phyloP scores from a whole-genome alignment of 768 basidiomycete genomes.

The Kwoniella botswanensis region DNA sequence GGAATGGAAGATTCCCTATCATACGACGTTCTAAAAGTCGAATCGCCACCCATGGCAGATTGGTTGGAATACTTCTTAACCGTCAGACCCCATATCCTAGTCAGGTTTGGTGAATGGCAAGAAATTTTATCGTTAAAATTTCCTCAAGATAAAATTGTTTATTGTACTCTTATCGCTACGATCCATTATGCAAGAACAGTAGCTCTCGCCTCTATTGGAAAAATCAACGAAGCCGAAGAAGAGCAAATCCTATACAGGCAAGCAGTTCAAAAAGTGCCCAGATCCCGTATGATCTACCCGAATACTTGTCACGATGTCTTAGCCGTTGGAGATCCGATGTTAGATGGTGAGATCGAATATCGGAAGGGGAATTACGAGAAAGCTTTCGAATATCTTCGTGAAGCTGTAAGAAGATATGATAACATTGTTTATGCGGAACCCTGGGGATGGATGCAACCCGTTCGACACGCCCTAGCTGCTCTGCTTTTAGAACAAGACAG shows the following conservation, averaged over 20 bases:
- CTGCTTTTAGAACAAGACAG: slow-evolving; percentile 45
- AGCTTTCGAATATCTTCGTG: slow-evolving; percentile 43
- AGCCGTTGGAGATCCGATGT: slow-evolving; percentile 41
- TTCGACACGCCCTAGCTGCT: slow-evolving; percentile 50
- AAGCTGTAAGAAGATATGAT: slow-evolving; percentile 43
- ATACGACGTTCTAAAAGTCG: slow-evolving; percentile 18
- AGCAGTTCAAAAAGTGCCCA: slow-evolving; percentile 31
- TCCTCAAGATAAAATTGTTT: slow-evolving; percentile 27
- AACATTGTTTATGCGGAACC: slow-evolving; percentile 46
- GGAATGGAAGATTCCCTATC: slow-evolving; percentile 33
- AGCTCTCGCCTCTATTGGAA: slow-evolving; percentile 36
- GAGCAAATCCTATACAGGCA: slow-evolving; percentile 21
- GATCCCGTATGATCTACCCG: slow-evolving; percentile 37
- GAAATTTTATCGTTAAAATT: slow-evolving; percentile 33
- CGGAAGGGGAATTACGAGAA: slow-evolving; percentile 37
- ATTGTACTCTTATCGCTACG: slow-evolving; percentile 33
- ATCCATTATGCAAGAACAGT: slow-evolving; percentile 41
- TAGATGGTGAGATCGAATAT: slow-evolving; percentile 52
- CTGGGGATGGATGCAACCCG: slow-evolving; percentile 50
- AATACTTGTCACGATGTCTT: slow-evolving; percentile 35
- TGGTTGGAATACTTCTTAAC: slow-evolving; percentile 33
- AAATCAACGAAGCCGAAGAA: slow-evolving; percentile 29
- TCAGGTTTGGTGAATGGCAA: slow-evolving; percentile 50
- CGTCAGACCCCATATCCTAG: slow-evolving; percentile 38
- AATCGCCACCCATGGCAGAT: slow-evolving; percentile 31